A percentile compares a stretch with the other conserved stretches of the same genome.
phyloP scores from a whole-genome alignment of 148 eudicot genomes.

The Spergularia bocconei region DNA sequence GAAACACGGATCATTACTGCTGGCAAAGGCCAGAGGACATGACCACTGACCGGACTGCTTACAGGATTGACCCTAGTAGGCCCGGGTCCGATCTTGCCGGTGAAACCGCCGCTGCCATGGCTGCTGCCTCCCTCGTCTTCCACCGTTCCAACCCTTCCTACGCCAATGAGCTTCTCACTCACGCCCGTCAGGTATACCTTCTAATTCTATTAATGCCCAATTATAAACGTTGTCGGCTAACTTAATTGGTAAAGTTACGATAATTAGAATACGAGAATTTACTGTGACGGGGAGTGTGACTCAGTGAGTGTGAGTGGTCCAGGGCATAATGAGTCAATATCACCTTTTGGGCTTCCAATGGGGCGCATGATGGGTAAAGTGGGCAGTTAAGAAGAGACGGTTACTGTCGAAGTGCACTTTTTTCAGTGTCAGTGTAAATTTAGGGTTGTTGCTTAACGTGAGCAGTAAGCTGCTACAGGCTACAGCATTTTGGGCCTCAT shows the following conservation, averaged over 20 bases:
- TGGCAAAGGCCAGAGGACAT: slow-evolving; percentile 99
- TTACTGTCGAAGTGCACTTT: slow-evolving; percentile 20
- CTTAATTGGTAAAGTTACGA: background rate
- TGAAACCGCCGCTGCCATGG: slow-evolving; percentile 95
- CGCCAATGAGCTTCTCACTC: slow-evolving; percentile 63
- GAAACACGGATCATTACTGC: slow-evolving; percentile 89
- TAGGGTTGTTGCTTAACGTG: slow-evolving; percentile 17
- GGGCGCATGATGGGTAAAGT: slow-evolving; percentile 16
- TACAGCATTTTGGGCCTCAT: background rate
- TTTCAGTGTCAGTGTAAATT: slow-evolving; percentile 18
- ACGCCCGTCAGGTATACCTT: slow-evolving; percentile 70
- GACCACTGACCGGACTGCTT: slow-evolving; percentile 84
- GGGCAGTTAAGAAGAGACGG: slow-evolving; percentile 28
- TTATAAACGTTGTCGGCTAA: background rate
- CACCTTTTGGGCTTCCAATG: background rate
- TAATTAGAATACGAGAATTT: background rate
- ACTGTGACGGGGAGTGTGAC: background rate
- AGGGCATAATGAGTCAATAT: background rate
- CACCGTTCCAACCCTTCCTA: slow-evolving; percentile 61
- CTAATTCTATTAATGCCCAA: background rate
- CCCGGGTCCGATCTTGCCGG: slow-evolving; percentile 98
- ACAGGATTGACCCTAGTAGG: slow-evolving; percentile 66
- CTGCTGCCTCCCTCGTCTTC: slow-evolving; percentile 80
- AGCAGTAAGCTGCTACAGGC: background rate
- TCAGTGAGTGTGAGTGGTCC: slow-evolving; percentile 16